Evolutionary conservation across 106 monocot genomes (phyloP).

Genomic region (Dioscorea dumetorum): DNA sequence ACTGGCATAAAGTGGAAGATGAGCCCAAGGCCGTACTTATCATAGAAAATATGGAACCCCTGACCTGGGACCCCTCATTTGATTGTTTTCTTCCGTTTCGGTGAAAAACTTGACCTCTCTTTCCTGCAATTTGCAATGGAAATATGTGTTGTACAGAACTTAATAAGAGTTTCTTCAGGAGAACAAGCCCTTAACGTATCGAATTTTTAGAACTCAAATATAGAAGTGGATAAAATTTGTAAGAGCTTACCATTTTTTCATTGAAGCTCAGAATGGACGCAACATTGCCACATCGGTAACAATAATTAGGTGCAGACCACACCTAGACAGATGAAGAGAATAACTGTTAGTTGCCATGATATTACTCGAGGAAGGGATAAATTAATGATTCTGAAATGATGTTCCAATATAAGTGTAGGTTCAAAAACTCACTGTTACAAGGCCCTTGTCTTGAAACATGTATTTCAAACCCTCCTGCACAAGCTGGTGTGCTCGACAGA

Average conservation of each 20-base stretch:
- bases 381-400: too few species aligned
- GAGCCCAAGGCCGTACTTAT: neutral
- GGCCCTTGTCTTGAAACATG: constrained; percentile 98
- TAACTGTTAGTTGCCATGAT: too few species aligned
- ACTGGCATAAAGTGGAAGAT: too few species aligned
- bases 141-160: too few species aligned
- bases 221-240: too few species aligned
- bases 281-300: constrained; percentile 96
- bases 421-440: constrained; percentile 78
- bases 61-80: constrained; percentile 90
- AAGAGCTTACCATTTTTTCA: constrained; percentile 78
- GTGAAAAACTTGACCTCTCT: constrained; percentile 99
- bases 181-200: too few species aligned
- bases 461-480: constrained; percentile 98
- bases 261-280: constrained; percentile 97
- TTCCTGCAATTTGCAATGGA: constrained; percentile 35
- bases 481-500: constrained; percentile 96
- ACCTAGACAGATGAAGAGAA: constrained; percentile 27
- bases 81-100: constrained; percentile 96
- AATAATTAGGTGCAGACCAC: constrained; percentile 99
- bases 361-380: too few species aligned
- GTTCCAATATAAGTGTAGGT: too few species aligned
- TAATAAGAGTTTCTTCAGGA: too few species aligned
- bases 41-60: constrained; percentile 93
- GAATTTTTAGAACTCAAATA: too few species aligned